Base-by-base conservation (phyloP, 1,284 basidiomycete species). In the Vanrija pseudolonga region DNA sequence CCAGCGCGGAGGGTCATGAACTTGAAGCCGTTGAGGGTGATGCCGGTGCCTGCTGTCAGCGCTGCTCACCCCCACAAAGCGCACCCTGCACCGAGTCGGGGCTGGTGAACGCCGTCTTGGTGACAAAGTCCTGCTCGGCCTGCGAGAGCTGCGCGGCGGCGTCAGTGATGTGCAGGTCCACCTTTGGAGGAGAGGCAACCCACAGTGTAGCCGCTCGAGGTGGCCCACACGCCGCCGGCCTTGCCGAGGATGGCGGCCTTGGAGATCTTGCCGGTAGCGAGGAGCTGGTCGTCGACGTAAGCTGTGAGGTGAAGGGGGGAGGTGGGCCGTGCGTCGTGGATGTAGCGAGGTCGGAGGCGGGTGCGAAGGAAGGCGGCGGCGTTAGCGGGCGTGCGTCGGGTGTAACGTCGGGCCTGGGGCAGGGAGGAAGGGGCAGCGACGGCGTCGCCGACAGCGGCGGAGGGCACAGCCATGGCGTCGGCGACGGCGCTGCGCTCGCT, bases 201-300 rank as follows among this genome's bases (percentile, higher is more conserved):
- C 73, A 95, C 91, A 28, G 72, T 81, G 77, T 87, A 93, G n/a
- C 85, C 88, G 9, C 82, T 14, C 15, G 85, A 84, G 6, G 82
- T 67, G 19, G 91, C 93, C 94, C 94, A 97, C 23, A 94, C 81
- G 57, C 94, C 92, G 47, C 92, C 91, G 66, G 84, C 78, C 61
- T 82, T 83, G 40, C 92, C 93, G 50, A 97, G 62, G 76, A 97
- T 96, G 42, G 91, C 91, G 40, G 90, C 92, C 67, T 83, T 81
- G 40, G 78, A 55, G 72, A 96, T 80, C 77, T 85, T 89, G 65
- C 85, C 86, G 55, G 81, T 87, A 26, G 84, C 88, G 62, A 95
- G 74, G 59, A 97, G 85, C 74, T 93, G 87, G 69, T 79, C 78
- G 77, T 97, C 90, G 74, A 96, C 89, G 80, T 95, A 95, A 56